Percentiles rank a stretch among this genome's conserved stretches.
phyloP scores from a whole-genome alignment of 1,139 yeast species.

The Yamadazyma kanchanaburiensis region DNA sequence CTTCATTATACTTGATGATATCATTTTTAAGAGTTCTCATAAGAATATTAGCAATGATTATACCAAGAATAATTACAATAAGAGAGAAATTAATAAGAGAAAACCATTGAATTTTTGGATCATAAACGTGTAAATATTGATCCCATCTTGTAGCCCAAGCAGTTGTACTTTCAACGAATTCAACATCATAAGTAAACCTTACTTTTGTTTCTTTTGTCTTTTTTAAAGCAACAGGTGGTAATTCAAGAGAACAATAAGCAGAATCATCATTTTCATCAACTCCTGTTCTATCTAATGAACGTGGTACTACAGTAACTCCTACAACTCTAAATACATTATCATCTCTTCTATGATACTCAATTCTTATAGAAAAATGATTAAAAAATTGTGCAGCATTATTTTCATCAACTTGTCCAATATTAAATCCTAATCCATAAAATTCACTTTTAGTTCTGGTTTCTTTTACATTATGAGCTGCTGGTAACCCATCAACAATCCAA shows the following conservation, averaged over 20 bases:
- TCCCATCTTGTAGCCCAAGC: slow-evolving; percentile 99
- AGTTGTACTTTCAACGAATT: slow-evolving; percentile 64
- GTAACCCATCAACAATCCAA: slow-evolving; percentile 94
- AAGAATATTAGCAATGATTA: slow-evolving; percentile 77
- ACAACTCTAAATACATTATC: slow-evolving; percentile 77
- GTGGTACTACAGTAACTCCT: slow-evolving; percentile 78
- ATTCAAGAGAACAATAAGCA: slow-evolving; percentile 32
- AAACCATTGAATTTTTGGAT: slow-evolving; percentile 95
- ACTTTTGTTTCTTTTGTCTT: slow-evolving; percentile 31
- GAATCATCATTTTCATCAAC: slow-evolving; percentile 17
- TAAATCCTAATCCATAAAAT: slow-evolving; percentile 80
- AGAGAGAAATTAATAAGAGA: slow-evolving; percentile 82
- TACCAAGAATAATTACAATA: slow-evolving; percentile 72
- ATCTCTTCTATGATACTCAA: slow-evolving; percentile 82
- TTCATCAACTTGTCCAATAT: slow-evolving; percentile 63
- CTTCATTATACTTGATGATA: slow-evolving; percentile 83
- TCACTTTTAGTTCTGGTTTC: slow-evolving; percentile 56
- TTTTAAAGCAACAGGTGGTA: slow-evolving; percentile 27
- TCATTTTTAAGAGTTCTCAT: slow-evolving; percentile 81
- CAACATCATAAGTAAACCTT: slow-evolving; percentile 43
- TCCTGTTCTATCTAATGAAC: slow-evolving; percentile 45
- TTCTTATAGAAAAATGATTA: slow-evolving; percentile 75
- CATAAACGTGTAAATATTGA: slow-evolving; percentile 85
- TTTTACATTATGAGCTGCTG: slow-evolving; percentile 67
- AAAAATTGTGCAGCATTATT: slow-evolving; percentile 49